phyloP scores from a whole-genome alignment of 257 asterid species.

The Ophiorrhiza pumila region DNA sequence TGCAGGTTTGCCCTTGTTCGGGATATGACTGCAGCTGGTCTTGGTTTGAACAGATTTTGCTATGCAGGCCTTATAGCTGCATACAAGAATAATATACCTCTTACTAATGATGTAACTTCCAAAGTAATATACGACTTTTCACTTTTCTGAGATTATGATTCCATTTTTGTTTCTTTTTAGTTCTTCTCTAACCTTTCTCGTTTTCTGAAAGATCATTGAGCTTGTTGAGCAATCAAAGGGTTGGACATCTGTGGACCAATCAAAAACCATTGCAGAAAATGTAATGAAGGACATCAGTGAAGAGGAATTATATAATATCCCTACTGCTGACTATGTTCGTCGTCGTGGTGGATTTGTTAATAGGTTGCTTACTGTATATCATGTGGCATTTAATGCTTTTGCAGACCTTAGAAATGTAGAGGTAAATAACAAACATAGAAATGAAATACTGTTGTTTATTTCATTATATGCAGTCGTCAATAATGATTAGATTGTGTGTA shows the following conservation, averaged over 20 bases:
- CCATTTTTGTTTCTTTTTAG: slow-evolving; percentile 12
- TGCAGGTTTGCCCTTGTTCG: slow-evolving; percentile 82
- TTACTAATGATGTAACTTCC: slow-evolving; percentile 52
- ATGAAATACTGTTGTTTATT: not conserved
- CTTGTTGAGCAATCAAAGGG: slow-evolving; percentile 98
- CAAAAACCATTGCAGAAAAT: slow-evolving; percentile 66
- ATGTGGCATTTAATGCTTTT: slow-evolving; percentile 79
- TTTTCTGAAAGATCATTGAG: slow-evolving; percentile 68
- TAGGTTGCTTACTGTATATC: slow-evolving; percentile 69
- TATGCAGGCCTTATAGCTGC: slow-evolving; percentile 89
- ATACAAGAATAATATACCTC: slow-evolving; percentile 62
- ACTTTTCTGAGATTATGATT: slow-evolving; percentile 10
- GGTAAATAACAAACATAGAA: slow-evolving; percentile 37
- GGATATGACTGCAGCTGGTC: slow-evolving; percentile 98
- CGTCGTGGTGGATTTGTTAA: slow-evolving; percentile 76
- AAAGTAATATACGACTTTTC: slow-evolving; percentile 45
- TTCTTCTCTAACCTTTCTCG: slow-evolving; percentile 24
- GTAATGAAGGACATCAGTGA: slow-evolving; percentile 78
- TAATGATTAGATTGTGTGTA: not conserved
- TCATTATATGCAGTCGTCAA: not conserved
- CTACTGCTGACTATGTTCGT: slow-evolving; percentile 73
- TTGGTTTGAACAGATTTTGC: slow-evolving; percentile 87
- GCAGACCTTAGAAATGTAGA: slow-evolving; percentile 71
- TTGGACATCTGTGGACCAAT: slow-evolving; percentile 84
- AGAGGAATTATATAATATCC: slow-evolving; percentile 85